Evolutionary conservation across 257 asterid species (phyloP).

Genomic region (Ballota nigra): DNA sequence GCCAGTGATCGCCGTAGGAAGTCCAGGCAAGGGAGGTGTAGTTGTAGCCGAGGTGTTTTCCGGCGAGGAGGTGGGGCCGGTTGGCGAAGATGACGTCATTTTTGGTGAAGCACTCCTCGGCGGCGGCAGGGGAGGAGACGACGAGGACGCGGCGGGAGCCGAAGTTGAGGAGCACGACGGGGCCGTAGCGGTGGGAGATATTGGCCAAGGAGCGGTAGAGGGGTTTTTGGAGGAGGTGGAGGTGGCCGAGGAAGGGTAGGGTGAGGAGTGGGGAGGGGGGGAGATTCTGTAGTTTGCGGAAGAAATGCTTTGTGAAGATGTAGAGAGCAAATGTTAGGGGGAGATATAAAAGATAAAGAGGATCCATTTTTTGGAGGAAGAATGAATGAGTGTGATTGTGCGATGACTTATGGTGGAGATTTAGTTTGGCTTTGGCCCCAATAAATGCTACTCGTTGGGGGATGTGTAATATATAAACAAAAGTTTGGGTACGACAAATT

Average conservation of each 20-base stretch:
- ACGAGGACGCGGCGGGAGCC: constrained; percentile 68
- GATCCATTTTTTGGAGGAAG: constrained; percentile 25
- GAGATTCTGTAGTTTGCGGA: constrained; percentile 33
- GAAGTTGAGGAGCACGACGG: constrained; percentile 50
- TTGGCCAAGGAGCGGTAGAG: constrained; percentile 49
- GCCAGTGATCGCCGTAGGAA: constrained; percentile 65
- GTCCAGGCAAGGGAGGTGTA: constrained; percentile 52
- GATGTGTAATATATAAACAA: too few relatives aligned
- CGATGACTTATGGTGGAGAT: neutral
- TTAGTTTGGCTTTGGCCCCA: neutral
- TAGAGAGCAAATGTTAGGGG: constrained; percentile 35
- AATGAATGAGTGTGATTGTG: neutral
- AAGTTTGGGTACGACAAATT: too few relatives aligned
- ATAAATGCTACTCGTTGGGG: neutral
- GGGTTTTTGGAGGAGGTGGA: constrained; percentile 55
- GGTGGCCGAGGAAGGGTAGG: constrained; percentile 65
- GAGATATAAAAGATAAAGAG: constrained; percentile 14
- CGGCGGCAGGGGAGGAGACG: constrained; percentile 64
- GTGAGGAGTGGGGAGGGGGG: constrained; percentile 59
- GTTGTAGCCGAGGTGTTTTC: constrained; percentile 49
- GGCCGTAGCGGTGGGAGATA: constrained; percentile 51
- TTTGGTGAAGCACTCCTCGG: constrained; percentile 60
- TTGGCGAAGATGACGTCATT: constrained; percentile 59
- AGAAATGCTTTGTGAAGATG: constrained; percentile 42
- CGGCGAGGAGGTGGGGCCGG: constrained; percentile 55